Base-by-base conservation (phyloP, 1,139 yeast genomes). In the Komagataea norvegica region DNA sequence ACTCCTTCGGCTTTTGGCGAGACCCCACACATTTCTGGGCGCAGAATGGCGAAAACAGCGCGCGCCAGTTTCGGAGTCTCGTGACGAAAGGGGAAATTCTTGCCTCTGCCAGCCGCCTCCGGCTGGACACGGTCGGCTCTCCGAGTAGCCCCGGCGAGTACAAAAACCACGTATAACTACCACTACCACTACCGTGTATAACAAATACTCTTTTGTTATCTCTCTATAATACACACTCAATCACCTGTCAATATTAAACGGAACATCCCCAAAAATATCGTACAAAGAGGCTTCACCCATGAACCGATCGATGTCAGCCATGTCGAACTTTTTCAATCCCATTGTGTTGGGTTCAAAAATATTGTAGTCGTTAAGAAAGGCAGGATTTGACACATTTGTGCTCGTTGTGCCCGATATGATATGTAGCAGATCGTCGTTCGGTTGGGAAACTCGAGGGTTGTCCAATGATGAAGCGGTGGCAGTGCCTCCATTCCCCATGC, bases 211-310 rank as follows among this genome's bases (percentile, higher is more conserved):
- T n/a, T n/a, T n/a, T n/a, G n/a, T n/a, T n/a, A n/a, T n/a, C n/a
- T n/a, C n/a, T n/a, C n/a, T n/a, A n/a, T n/a, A n/a, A n/a, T n/a
- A n/a, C n/a, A n/a, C n/a, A n/a, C n/a, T n/a, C n/a, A n/a, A n/a
- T n/a, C n/a, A n/a, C n/a, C n/a, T n/a, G n/a, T n/a, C n/a, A n/a
- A n/a, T n/a, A n/a, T n/a, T n/a, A 17, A 9, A 25, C 10, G 20
- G 23, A 7, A 45, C 33, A 20, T 45, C 46, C 3, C 45, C 47
- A 25, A 48, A 42, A 42, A 49, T 34, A 26, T 49, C 52, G 24
- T 43, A 49, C 2, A 48, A 41, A 0, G 46, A 39, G 11, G 45
- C 35, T 24, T 43, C 52, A 4, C 43, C 47, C 14, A 46, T 40
- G 16, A 47, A 13, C 27, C 36, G 37, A 21, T 49, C 35, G 7